Evolutionary conservation across 345 rosid genomes (phyloP), one percentile per base, ranked within the genome.

Genomic region (Sapria himalayana): DNA sequence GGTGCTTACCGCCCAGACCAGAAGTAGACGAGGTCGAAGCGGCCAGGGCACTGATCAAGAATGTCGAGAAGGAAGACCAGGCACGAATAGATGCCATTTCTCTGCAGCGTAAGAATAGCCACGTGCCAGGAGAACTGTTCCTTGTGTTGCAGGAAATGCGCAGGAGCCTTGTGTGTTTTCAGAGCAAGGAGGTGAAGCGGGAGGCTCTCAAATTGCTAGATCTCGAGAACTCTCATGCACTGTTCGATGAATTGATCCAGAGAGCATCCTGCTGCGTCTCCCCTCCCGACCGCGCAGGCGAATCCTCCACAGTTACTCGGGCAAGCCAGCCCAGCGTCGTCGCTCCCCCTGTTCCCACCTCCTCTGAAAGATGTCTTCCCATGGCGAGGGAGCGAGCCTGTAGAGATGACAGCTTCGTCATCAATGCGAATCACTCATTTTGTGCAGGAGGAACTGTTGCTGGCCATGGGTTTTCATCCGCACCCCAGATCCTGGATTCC

Each of bases 11-110:
- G 1, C 10, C 44, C 4, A 60, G 98, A 22, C 93, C 94, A 0
- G 74, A 65, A 1, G 56, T 89, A 16, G 98, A 89, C 5, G 93
- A 82, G 21, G 67, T 74, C 1, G 85, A 82, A 48, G 93, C 85
- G 0, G 94, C 94, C 5, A 63, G 38, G 48, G 48, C 57, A 15
- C 29, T 89, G 56, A 70, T 82, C 33, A 64, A 33, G 7, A 79
- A 67, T 38, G 82, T 76, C 16, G 98, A 89, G 18, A 74, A 72
- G 46, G 98, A 89, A 13, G 77, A 76, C 34, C 84, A 67, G 39
- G 56, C 54, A 5, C 62, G 84, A 11, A 27, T 89, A 1, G 84
- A 76, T 7, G 73, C 71, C 63, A 72, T 82, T 44, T 68, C 41
- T 4, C 52, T 64, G 48, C 82, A 63, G 52, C 50, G 15, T 4